Evolutionary conservation across 768 basidiomycete genomes (phyloP), one percentile per base, ranked within the genome.

Genomic region (Termitomyces sp.): DNA sequence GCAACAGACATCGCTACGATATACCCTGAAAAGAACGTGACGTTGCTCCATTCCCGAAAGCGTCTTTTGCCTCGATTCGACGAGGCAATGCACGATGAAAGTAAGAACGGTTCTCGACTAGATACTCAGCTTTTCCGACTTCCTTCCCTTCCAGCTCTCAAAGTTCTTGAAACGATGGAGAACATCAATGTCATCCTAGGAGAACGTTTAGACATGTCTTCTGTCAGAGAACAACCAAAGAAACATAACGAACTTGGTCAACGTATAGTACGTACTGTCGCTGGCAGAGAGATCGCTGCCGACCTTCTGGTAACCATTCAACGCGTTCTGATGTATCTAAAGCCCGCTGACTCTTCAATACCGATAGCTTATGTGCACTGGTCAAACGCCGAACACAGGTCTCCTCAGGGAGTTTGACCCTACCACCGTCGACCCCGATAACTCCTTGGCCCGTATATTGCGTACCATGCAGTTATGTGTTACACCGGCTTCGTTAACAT

Each of bases 1-100:
- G 83, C 84, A 0, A 77, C 81, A 3, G 85, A 87, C 64, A 83
- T 85, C 51, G 76, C 78, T 17, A 75, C 73, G 1, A 61, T 83
- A 19, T 76, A 82, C 59, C 81, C 81, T 0, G 45, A 60, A 17
- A 83, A 82, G 62, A 59, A 64, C 0, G 78, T 85, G 2, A 85
- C 83, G 0, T 74, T 87, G 4, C 64, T 86, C 0, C 85, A 87
- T 62, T 86, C 84, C 1, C 75, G 83, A 11, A 40, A 61, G 4
- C 76, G 73, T 12, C 45, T 54, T 12, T 46, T 54, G 12, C 53
- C 53, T 21, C 34, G 53, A 21, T 54, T 54, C 2, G 53, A 54
- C 12, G 45, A 54, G 26, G 53, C 44, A 12, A 46, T 54, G 53
- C 53, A 54, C 10, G 42, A 37, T 6, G 53, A 54, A 19, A 54